These are phyloP conservation scores for Fusarium odoratissimum DNA, from an alignment of 2,329 filamentous ascomycete genomes.

Conservation along the genomic window DNA sequence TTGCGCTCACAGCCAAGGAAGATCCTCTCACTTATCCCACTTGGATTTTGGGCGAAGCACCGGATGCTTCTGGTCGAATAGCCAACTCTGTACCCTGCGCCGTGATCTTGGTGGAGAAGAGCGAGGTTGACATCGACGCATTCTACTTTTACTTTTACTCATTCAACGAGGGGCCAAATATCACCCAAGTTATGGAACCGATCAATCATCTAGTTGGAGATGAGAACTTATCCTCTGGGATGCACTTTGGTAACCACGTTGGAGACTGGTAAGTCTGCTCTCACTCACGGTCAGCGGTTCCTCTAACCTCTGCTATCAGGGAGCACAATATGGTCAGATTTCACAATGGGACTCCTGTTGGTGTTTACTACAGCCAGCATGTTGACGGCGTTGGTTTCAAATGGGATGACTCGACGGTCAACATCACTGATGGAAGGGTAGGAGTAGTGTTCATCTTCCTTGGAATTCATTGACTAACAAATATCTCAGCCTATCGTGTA, in stretches of 20 bases:
- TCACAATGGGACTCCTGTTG: conserved; percentile 42
- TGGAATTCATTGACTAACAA: neutral
- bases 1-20: conserved; percentile 45
- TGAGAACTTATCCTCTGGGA: conserved; percentile 24
- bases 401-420: conserved; percentile 46
- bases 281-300: too few relatives aligned
- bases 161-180: conserved; percentile 48
- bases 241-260: conserved; percentile 48
- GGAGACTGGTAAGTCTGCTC: conserved; percentile 44
- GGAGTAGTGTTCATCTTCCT: neutral
- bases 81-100: conserved; percentile 46
- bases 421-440: conserved; percentile 45
- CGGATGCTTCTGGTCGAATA: conserved; percentile 36
- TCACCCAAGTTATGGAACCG: conserved; percentile 49
- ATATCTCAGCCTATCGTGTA: conserved; percentile 48
- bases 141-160: conserved; percentile 54
- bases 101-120: conserved; percentile 48
- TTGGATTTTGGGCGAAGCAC: conserved; percentile 46
- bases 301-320: conserved; percentile 15
- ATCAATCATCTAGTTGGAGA: conserved; percentile 37
- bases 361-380: conserved; percentile 48
- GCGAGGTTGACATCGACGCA: conserved; percentile 43
- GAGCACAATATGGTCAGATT: conserved; percentile 47
- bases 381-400: conserved; percentile 39
- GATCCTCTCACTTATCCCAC: conserved; percentile 42